These are phyloP conservation scores for Rhizopogon vinicolor DNA, from an alignment of 768 basidiomycete species.

Conservation along the genomic window DNA sequence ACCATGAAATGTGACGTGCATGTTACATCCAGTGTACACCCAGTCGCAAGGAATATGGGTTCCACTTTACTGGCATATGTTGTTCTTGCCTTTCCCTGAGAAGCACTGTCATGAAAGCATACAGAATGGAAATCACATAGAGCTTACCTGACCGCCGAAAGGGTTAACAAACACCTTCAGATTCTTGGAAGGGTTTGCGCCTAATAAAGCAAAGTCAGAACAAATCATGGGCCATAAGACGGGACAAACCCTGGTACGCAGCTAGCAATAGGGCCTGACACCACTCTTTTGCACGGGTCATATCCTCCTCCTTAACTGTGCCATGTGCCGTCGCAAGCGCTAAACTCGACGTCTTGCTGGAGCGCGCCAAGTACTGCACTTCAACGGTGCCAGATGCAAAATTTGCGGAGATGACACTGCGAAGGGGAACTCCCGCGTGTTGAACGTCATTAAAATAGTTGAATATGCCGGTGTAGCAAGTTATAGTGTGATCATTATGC, in stretches of 20 bases:
- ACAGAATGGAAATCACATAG: not conserved
- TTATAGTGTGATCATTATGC: not conserved
- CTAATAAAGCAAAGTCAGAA: constrained; percentile 23
- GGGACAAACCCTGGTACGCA: constrained; percentile 53
- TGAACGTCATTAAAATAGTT: not conserved
- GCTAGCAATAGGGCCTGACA: constrained; percentile 45
- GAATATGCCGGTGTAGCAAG: constrained; percentile 8
- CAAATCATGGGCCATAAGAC: not conserved
- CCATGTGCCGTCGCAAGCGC: constrained; percentile 38
- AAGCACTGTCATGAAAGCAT: constrained; percentile 1
- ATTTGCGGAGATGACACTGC: constrained; percentile 53
- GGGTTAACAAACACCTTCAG: constrained; percentile 79
- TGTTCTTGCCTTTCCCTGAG: constrained; percentile 55
- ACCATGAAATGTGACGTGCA: constrained; percentile 31
- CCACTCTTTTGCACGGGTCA: constrained; percentile 43
- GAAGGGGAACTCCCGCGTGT: constrained; percentile 31
- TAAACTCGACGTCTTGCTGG: constrained; percentile 34
- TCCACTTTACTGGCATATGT: constrained; percentile 57
- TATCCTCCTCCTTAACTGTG: constrained; percentile 30
- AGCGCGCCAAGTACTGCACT: constrained; percentile 48
- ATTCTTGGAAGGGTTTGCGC: constrained; percentile 47
- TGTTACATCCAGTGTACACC: constrained; percentile 56
- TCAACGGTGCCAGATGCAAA: constrained; percentile 34
- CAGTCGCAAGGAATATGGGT: constrained; percentile 68
- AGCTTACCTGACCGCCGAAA: constrained; percentile 65